A percentile compares a stretch with the other conserved stretches of the same genome.
Conservation (phyloP, 2,329 filamentous ascomycete genomes). For the Fusarium graminum region DNA sequence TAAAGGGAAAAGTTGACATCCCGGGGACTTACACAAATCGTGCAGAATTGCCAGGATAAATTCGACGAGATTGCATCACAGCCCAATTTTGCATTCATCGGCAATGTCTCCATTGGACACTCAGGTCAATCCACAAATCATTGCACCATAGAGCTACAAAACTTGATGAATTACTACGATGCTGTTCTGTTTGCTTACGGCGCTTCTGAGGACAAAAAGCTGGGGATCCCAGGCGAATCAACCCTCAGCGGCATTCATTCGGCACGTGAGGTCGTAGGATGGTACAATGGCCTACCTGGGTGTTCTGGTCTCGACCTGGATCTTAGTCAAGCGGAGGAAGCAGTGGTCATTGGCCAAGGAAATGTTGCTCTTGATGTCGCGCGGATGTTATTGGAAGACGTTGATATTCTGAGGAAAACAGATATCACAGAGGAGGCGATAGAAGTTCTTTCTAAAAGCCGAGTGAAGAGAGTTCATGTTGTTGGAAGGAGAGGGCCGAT, state of each 20-base stretch:
- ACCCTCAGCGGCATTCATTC: conserved; percentile 81
- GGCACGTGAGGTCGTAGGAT: conserved; percentile 93
- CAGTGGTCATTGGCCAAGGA: conserved; percentile 91
- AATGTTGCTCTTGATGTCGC: conserved; percentile 97
- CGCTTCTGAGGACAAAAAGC: conserved; percentile 82
- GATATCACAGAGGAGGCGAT: conserved; percentile 92
- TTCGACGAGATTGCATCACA: conserved; percentile 89
- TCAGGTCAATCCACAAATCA: conserved; percentile 55
- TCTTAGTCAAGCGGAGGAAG: conserved; percentile 81
- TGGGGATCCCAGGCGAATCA: conserved; percentile 85
- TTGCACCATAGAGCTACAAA: conserved; percentile 72
- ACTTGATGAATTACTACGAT: conserved; percentile 86
- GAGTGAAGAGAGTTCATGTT: conserved; percentile 83
- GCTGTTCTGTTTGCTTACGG: conserved; percentile 94
- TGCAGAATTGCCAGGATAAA: conserved; percentile 91
- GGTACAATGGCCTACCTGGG: conserved; percentile 97
- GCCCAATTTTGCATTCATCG: conserved; percentile 88
- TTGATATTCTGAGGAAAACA: conserved; percentile 80
- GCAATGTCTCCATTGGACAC: conserved; percentile 85
- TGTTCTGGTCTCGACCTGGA: conserved; percentile 79
- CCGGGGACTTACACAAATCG: conserved; percentile 12
- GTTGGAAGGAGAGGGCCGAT: conserved; percentile 90
- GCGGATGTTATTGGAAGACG: conserved; percentile 82
- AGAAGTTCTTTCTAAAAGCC: conserved; percentile 77
- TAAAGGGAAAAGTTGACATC: not conserved